A percentile compares a stretch with the other conserved stretches of the same genome.
Conservation (phyloP, 2,329 filamentous ascomycete species). For the Fusarium sp. region DNA sequence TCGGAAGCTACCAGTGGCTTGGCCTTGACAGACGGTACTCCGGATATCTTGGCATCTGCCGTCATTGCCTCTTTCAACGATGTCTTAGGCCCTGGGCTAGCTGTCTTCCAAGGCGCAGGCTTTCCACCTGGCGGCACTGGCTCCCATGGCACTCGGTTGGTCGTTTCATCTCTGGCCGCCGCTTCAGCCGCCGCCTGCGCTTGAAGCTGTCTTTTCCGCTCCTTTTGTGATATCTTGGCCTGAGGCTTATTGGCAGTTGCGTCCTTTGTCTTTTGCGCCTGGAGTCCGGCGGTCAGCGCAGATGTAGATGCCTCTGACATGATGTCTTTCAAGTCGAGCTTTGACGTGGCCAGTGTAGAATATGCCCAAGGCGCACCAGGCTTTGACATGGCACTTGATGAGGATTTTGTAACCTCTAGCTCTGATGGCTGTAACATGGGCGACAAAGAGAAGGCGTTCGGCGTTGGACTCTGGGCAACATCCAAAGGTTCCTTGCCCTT, state of each 20-base stretch:
- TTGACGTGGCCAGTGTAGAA: conserved; percentile 66
- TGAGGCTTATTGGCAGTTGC: conserved; percentile 52
- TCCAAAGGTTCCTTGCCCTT: conserved; percentile 43
- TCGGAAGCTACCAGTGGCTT: conserved; percentile 61
- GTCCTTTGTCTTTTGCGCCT: conserved; percentile 61
- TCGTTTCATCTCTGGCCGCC: conserved; percentile 49
- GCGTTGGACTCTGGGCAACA: conserved; percentile 17
- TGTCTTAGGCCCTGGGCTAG: conserved; percentile 60
- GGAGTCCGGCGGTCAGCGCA: conserved; percentile 65
- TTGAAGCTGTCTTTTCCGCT: conserved; percentile 86
- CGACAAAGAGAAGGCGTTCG: conserved; percentile 36
- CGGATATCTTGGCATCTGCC: conserved; percentile 42
- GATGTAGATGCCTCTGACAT: conserved; percentile 72
- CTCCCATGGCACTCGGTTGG: conserved; percentile 58
- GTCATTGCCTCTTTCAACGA: conserved; percentile 63
- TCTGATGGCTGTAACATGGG: conserved; percentile 24
- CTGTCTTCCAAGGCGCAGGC: conserved; percentile 75
- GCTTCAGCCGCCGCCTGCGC: conserved; percentile 65
- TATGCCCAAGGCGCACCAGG: conserved; percentile 62
- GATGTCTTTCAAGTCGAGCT: conserved; percentile 81
- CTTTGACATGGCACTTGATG: conserved; percentile 22
- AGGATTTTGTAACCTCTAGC: conserved; percentile 4
- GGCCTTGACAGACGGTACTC: conserved; percentile 46
- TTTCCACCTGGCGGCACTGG: conserved; percentile 51
- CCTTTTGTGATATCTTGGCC: conserved; percentile 86